Evolutionary conservation across 2,329 filamentous ascomycete species (phyloP).

Genomic region (Cylindrodendrum hubeiense): DNA sequence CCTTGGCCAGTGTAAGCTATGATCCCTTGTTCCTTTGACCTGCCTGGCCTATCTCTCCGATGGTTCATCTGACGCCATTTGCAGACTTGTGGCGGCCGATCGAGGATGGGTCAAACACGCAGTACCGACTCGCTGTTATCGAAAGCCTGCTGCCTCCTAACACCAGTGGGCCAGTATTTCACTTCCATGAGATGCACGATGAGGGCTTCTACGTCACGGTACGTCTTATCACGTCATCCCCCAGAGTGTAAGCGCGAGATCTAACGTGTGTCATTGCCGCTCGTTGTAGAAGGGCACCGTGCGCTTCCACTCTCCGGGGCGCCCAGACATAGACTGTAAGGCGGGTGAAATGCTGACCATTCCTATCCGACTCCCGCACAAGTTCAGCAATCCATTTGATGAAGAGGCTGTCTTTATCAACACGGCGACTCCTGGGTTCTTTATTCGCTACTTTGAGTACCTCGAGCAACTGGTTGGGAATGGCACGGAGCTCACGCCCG

Average conservation of each 20-base stretch:
- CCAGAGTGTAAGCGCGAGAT: not conserved
- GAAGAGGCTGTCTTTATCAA: conserved; percentile 42
- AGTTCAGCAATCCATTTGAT: conserved; percentile 42
- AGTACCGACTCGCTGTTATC: conserved; percentile 34
- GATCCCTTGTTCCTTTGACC: not conserved
- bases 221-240: not conserved
- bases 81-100: conserved; percentile 36
- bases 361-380: conserved; percentile 39
- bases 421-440: conserved; percentile 37
- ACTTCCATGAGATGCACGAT: conserved; percentile 41
- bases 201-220: conserved; percentile 38
- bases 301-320: conserved; percentile 36
- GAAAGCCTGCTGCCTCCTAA: conserved; percentile 35
- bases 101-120: conserved; percentile 38
- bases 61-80: not conserved
- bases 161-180: conserved; percentile 34
- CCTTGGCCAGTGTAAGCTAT: conserved; percentile 35
- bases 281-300: conserved; percentile 34
- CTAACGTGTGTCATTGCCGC: not conserved
- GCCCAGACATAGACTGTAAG: conserved; percentile 35
- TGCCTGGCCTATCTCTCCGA: not conserved
- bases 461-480: conserved; percentile 32
- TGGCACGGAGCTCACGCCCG: conserved; percentile 32
- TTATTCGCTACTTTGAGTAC: conserved; percentile 40
- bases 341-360: conserved; percentile 38